phyloP scores from a whole-genome alignment of 805 yeast genomes.

The Pichia cabralensis region DNA sequence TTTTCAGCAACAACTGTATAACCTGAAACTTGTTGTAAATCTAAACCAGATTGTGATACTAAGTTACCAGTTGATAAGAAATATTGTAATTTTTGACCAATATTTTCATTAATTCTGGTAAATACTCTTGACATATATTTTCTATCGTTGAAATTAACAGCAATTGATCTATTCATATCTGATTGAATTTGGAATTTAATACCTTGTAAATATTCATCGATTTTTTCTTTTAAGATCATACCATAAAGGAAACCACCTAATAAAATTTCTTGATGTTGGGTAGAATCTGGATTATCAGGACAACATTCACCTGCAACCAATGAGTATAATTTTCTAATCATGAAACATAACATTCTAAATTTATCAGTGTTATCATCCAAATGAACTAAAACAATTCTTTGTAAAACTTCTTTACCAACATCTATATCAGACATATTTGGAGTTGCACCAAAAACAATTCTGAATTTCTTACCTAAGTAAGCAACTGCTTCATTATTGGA shows the following conservation, averaged over 20 bases:
- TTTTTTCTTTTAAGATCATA: conserved; percentile 92
- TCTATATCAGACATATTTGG: conserved; percentile 83
- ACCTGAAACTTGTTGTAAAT: conserved; percentile 95
- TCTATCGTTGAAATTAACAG: conserved; percentile 75
- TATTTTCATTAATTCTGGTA: conserved; percentile 75
- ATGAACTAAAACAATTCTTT: conserved; percentile 84
- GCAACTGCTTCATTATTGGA: conserved; percentile 86
- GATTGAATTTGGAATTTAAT: conserved; percentile 66
- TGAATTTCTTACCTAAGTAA: conserved; percentile 89
- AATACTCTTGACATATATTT: conserved; percentile 77
- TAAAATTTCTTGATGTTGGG: conserved; percentile 95
- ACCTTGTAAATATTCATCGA: conserved; percentile 80
- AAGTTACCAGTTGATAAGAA: conserved; percentile 95
- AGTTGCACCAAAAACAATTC: conserved; percentile 84
- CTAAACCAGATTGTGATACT: conserved; percentile 94
- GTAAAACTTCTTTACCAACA: conserved; percentile 78
- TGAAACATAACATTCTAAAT: conserved; percentile 78
- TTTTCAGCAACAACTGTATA: conserved; percentile 98
- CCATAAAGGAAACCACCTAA: conserved; percentile 95
- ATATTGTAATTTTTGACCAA: conserved; percentile 89
- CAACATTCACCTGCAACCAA: conserved; percentile 94
- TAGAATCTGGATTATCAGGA: conserved; percentile 98
- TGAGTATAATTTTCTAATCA: conserved; percentile 91
- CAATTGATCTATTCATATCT: conserved; percentile 70
- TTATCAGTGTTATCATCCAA: conserved; percentile 66